Evolutionary conservation across 2,329 filamentous ascomycete species (phyloP).

Genomic region (Botrytis medusae): DNA sequence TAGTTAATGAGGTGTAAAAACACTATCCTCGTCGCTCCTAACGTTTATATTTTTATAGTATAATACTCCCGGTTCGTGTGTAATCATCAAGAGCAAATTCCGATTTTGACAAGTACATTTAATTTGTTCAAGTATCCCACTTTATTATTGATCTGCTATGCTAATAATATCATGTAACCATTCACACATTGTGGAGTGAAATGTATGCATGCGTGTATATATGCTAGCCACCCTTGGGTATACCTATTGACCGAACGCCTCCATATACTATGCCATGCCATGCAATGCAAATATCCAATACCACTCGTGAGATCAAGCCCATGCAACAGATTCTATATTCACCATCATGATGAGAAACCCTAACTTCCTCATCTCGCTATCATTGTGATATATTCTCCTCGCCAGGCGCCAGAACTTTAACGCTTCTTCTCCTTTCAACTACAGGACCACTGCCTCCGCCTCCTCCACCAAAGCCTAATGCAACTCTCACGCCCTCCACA

Average conservation of each 20-base stretch:
- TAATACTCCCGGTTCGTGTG: no score
- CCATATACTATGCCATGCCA: constrained; percentile 2
- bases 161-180: neutral
- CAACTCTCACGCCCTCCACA: constrained; percentile 59
- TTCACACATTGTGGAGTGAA: neutral
- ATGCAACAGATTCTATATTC: neutral
- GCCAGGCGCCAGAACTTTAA: constrained; percentile 54
- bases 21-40: no score
- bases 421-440: constrained; percentile 61
- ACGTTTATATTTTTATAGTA: no score
- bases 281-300: neutral
- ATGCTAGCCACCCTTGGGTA: constrained; percentile 6
- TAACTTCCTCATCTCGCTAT: neutral
- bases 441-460: constrained; percentile 38
- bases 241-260: constrained; percentile 17
- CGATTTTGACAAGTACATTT: no score
- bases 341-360: neutral
- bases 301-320: neutral
- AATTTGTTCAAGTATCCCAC: neutral
- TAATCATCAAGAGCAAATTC: no score
- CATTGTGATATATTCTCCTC: constrained; percentile 27
- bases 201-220: neutral
- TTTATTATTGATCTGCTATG: neutral
- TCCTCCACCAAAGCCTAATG: constrained; percentile 41
- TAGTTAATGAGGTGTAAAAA: no score